These are phyloP conservation scores for Monosporascus cannonballus DNA, from an alignment of 2,329 filamentous ascomycete species.

Conservation along the genomic window DNA sequence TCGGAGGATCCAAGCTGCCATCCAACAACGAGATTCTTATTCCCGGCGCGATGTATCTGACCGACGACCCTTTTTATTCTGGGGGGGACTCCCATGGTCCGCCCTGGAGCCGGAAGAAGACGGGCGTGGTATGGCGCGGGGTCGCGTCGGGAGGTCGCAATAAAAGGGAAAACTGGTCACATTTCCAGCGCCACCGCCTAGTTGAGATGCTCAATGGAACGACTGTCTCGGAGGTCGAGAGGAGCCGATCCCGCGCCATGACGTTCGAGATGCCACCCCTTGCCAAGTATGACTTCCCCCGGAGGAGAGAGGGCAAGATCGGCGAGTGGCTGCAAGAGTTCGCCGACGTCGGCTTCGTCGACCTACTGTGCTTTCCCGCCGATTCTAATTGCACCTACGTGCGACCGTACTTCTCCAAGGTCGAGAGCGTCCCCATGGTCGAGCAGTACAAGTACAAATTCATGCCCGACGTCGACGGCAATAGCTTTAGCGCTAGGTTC, in stretches of 20 bases:
- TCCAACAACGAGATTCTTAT: constrained; percentile 57
- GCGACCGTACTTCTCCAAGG: constrained; percentile 14
- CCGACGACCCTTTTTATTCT: constrained; percentile 50
- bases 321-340: constrained; percentile 21
- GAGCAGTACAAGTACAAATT: constrained; percentile 43
- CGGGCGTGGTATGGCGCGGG: constrained; percentile 57
- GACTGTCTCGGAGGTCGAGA: constrained; percentile 43
- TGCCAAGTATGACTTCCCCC: constrained; percentile 36
- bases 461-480: constrained; percentile 55
- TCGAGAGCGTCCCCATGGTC: constrained; percentile 21
- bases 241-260: constrained; percentile 29
- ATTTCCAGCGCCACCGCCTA: constrained; percentile 67
- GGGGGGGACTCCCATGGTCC: constrained; percentile 50
- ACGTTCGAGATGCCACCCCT: constrained; percentile 43
- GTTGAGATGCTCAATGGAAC: constrained; percentile 64
- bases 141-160: constrained; percentile 55
- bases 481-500: constrained; percentile 45
- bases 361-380: constrained; percentile 22
- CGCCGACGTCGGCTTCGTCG: constrained; percentile 22
- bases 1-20: constrained; percentile 53
- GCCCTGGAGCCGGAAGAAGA: constrained; percentile 51
- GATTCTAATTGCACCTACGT: constrained; percentile 21
- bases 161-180: constrained; percentile 53
- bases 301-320: constrained; percentile 20
- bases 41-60: constrained; percentile 57